Evolutionary conservation across 148 eudicot genomes (phyloP), one percentile per base, ranked within the genome.

Genomic region (Camellia japonica): DNA sequence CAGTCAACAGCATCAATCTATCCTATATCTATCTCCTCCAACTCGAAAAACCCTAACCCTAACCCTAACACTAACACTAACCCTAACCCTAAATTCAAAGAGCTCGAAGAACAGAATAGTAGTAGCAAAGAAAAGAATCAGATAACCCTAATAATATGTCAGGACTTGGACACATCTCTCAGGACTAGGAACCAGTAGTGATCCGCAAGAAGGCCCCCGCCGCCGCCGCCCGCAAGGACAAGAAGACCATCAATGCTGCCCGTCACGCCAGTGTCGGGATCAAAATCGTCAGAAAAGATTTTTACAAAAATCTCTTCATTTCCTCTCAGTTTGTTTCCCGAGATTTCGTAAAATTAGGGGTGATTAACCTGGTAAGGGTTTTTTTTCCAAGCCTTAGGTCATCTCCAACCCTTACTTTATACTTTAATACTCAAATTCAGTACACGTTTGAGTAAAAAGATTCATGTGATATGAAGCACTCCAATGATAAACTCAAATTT

Each of bases 171-270:
- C 86, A 82, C 30, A 71, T 92, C n/a, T 65, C 84, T 7, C 97
- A 93, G 76, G 94, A 93, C 80, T 93, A 94, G 97, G 97, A 93
- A 73, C 97, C 94, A 23, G 93, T 90, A 18, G 97, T 93, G 7
- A 78, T 93, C 72, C 91, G 97, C 72, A 93, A 93, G 86, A 93
- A 93, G 81, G 92, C 97, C 0, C 97, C 97, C 12, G 89, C 81
- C 86, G 83, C 97, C 85, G 92, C 93, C 80, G 93, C 93, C 38
- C 87, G 89, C 61, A 93, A 93, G 83, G 97, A 93, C 67, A 93
- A 91, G 83, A 93, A 93, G 52, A 90, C 89, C 84, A 94, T 93
- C 90, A 93, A 93, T 91, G 97, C 93, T 81, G 97, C 97, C 55
- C 97, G 97, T 20, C 94, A 95, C 15, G 79, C 94, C 79, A 95